phyloP scores from a whole-genome alignment of 1,284 basidiomycete genomes.

The Golubevia sp. region DNA sequence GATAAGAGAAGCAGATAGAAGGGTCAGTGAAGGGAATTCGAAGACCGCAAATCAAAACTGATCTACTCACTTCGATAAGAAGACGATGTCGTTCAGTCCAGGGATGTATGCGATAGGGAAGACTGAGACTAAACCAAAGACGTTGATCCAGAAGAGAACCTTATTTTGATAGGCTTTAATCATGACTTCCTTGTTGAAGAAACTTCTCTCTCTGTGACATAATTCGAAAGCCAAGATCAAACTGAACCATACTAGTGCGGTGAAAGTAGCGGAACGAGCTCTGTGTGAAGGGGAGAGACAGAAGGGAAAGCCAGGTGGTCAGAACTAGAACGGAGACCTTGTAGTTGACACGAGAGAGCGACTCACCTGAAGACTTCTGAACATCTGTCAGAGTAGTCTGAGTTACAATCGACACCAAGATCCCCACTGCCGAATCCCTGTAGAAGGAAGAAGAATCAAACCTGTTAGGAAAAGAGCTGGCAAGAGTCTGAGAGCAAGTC shows the following conservation, averaged over 20 bases:
- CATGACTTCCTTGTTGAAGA: slow-evolving; percentile 55
- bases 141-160: slow-evolving; percentile 48
- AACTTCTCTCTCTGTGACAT: slow-evolving; percentile 51
- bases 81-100: slow-evolving; percentile 58
- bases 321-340: no score
- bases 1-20: no score
- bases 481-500: no score
- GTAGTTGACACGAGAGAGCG: no score
- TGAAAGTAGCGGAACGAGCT: slow-evolving; percentile 59
- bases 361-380: slow-evolving; percentile 59
- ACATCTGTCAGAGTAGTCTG: slow-evolving; percentile 36
- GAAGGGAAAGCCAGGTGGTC: no score
- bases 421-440: slow-evolving; percentile 42
- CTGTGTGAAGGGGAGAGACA: no score
- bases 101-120: slow-evolving; percentile 67
- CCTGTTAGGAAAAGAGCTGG: no score
- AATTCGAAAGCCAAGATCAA: slow-evolving; percentile 62
- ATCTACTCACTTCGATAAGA: no score
- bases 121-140: slow-evolving; percentile 65
- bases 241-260: slow-evolving; percentile 54
- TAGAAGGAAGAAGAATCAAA: slow-evolving; percentile 37
- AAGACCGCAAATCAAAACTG: no score
- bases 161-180: slow-evolving; percentile 51
- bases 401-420: slow-evolving; percentile 57
- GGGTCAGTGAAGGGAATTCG: no score